Conservation (phyloP, 2,329 filamentous ascomycete species). For the Claviceps monticola region DNA sequence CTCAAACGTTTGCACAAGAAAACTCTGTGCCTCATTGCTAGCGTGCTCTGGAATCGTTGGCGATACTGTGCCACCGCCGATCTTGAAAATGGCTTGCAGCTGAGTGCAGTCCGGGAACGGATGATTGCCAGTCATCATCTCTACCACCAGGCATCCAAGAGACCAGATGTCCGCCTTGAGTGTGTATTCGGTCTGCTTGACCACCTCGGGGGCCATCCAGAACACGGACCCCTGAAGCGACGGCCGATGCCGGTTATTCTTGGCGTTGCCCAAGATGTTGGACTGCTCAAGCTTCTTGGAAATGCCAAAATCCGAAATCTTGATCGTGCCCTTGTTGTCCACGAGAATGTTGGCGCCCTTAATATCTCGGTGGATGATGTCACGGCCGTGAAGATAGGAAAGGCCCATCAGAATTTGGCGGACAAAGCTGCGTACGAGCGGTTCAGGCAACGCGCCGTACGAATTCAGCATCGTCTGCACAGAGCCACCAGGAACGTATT, state of each 20-base stretch:
- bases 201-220: constrained; percentile 99
- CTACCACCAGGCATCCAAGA: constrained; percentile 86
- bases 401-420: constrained; percentile 88
- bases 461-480: constrained; percentile 98
- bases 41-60: constrained; percentile 81
- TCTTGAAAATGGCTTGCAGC: constrained; percentile 96
- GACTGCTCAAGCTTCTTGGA: constrained; percentile 93
- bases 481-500: constrained; percentile 94
- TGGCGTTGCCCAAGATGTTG: constrained; percentile 59
- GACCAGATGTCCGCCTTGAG: constrained; percentile 99
- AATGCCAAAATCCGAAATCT: constrained; percentile 98
- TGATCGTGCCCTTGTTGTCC: constrained; percentile 97
- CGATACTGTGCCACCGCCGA: constrained; percentile 73
- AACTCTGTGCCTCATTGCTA: constrained; percentile 69
- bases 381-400: constrained; percentile 81
- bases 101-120: constrained; percentile 96
- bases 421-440: constrained; percentile 89
- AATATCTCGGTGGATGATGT: constrained; percentile 98
- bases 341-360: constrained; percentile 98
- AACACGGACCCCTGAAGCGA: constrained; percentile 96
- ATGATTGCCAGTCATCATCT: constrained; percentile 97
- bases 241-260: constrained; percentile 53
- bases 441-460: constrained; percentile 88
- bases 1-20: constrained; percentile 84
- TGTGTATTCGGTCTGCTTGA: constrained; percentile 94